These are phyloP conservation scores for Geotrichum cucujoidarum DNA, from an alignment of 1,139 yeast species.

Conservation along the genomic window DNA sequence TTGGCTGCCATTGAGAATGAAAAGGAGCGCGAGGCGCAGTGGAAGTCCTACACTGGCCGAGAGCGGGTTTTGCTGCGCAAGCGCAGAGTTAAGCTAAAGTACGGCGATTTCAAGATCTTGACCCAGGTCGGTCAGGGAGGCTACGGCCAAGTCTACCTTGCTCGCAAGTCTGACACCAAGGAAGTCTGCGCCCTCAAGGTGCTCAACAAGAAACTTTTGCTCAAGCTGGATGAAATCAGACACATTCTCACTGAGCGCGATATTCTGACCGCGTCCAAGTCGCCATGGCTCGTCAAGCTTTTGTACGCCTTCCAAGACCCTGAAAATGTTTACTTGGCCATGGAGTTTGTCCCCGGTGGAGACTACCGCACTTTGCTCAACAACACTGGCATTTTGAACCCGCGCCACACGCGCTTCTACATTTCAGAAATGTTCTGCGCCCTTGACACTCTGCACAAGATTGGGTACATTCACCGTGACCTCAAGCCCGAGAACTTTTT, in stretches of 20 bases:
- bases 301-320: slow-evolving; percentile 93
- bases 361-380: slow-evolving; percentile 92
- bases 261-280: slow-evolving; percentile 86
- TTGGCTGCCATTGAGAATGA: slow-evolving; percentile 46
- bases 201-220: slow-evolving; percentile 76
- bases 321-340: slow-evolving; percentile 86
- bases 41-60: slow-evolving; percentile 77
- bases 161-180: slow-evolving; percentile 87
- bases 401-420: slow-evolving; percentile 94
- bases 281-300: slow-evolving; percentile 93
- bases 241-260: slow-evolving; percentile 96
- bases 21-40: slow-evolving; percentile 58
- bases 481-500: slow-evolving; percentile 95
- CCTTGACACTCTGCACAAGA: slow-evolving; percentile 85
- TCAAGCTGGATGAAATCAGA: slow-evolving; percentile 89
- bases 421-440: slow-evolving; percentile 95
- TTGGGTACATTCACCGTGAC: slow-evolving; percentile 96
- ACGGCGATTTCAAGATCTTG: slow-evolving; percentile 90
- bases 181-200: slow-evolving; percentile 96
- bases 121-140: slow-evolving; percentile 99
- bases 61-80: slow-evolving; percentile 84
- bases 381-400: slow-evolving; percentile 86
- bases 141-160: slow-evolving; percentile 90
- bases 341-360: slow-evolving; percentile 99
- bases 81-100: slow-evolving; percentile 85